These are phyloP conservation scores for Epichloe sibirici DNA, from an alignment of 2,329 filamentous ascomycete genomes.

Conservation along the genomic window DNA sequence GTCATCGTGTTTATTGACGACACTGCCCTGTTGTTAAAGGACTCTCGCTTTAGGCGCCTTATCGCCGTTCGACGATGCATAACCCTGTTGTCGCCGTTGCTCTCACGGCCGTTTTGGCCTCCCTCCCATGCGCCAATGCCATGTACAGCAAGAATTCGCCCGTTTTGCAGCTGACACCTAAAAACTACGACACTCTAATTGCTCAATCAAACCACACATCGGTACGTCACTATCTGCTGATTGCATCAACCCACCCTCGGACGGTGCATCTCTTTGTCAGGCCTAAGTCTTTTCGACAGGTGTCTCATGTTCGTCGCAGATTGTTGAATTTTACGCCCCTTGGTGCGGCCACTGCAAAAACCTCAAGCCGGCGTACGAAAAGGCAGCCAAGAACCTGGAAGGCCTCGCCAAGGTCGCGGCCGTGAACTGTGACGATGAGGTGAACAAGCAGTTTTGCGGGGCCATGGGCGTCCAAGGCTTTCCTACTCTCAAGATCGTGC, in stretches of 20 bases:
- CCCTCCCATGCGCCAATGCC: constrained; percentile 52
- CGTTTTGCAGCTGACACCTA: constrained; percentile 69
- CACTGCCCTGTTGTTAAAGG: neutral
- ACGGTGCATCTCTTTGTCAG: neutral
- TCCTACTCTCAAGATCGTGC: constrained; percentile 88
- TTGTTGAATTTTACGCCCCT: constrained; percentile 83
- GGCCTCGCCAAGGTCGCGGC: constrained; percentile 91
- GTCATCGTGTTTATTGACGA: neutral
- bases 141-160: constrained; percentile 80
- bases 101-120: constrained; percentile 47
- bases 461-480: constrained; percentile 85
- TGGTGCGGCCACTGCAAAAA: constrained; percentile 98
- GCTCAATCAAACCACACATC: constrained; percentile 84
- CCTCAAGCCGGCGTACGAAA: constrained; percentile 91
- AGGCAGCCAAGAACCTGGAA: constrained; percentile 77
- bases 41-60: neutral
- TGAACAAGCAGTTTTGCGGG: constrained; percentile 80
- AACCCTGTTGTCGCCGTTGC: constrained; percentile 34
- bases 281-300: neutral
- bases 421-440: constrained; percentile 86
- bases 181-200: constrained; percentile 72
- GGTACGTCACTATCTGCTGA: constrained; percentile 39
- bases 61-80: constrained; percentile 31
- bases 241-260: neutral
- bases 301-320: constrained; percentile 23